Percentiles rank a stretch among this genome's conserved stretches.
Conservation (phyloP, 202 grass and related monocot genomes). For the Carex sylvatica region DNA sequence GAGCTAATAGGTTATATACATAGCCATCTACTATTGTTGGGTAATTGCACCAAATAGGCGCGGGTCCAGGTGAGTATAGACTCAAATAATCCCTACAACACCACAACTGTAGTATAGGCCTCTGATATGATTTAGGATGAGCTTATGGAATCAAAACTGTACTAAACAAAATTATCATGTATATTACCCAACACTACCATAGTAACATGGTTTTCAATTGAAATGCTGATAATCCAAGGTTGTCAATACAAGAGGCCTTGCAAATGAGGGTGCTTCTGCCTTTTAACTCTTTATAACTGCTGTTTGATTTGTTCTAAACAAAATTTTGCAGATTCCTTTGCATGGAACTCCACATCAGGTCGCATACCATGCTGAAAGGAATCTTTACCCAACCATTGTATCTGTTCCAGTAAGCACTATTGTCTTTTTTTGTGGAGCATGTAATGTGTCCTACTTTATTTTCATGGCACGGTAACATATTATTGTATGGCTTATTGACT, state of each 20-base stretch:
- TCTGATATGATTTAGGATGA: neutral
- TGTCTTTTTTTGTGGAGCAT: conserved; percentile 16
- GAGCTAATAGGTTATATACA: neutral
- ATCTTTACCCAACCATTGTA: conserved; percentile 82
- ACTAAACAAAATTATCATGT: neutral
- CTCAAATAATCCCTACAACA: neutral
- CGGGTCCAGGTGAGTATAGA: neutral
- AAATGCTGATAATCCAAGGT: conserved; percentile 3
- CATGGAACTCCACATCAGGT: conserved; percentile 90
- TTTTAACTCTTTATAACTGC: neutral
- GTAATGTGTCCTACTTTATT: conserved; percentile 5
- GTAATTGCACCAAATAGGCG: neutral
- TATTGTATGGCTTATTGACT: conserved; percentile 9
- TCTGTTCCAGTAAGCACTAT: conserved; percentile 77
- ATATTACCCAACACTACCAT: neutral
- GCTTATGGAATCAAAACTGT: neutral
- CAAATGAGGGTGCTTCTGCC: neutral
- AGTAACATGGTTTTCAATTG: neutral
- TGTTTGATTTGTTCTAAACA: conserved; percentile 19
- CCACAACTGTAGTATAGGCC: neutral
- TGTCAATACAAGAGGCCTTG: neutral
- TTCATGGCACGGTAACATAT: neutral
- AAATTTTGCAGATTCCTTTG: conserved; percentile 61
- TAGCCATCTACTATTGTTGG: neutral
- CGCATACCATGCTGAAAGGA: conserved; percentile 82